Base-by-base conservation (phyloP, 2,329 filamentous ascomycete species). In the Fusarium zealandicum region DNA sequence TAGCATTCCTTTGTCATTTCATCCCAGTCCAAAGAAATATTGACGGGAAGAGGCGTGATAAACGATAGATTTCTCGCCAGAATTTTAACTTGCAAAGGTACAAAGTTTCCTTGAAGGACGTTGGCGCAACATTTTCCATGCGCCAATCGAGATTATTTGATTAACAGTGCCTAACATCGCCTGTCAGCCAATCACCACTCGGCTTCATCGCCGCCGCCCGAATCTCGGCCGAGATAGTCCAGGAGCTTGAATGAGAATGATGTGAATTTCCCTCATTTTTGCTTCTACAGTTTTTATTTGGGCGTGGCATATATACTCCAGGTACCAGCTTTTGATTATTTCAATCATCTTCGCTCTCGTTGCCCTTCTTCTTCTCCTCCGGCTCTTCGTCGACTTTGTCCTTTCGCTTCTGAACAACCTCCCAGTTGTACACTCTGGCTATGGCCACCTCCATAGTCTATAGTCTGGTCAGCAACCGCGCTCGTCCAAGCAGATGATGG, bases 351-450 rank as follows among this genome's bases (percentile, higher is more conserved):
- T 72, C 70, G 27, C 71, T 69, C 28, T 74, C 76, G 57, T 78
- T 76, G 37, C 69, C 69, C 40, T 75, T 74, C 54, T 75, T 70
- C 41, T 73, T 70, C 36, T 71, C 72, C 53, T 76, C 74, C n/a
- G n/a, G n/a, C 44, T 79, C 86, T 59, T 86, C 83, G 32, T 89
- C 87, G 4, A 77, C 80, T 74, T 92, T 95, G 57, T 96, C 92
- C 80, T 96, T 97, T 66, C 95, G 83, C 76, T 96, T 91, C 79
- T 96, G 90, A 36, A 93, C 91, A 5, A 99, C 92, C 70, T 99
- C 95, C 93, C 95, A 98, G 75, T 99, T 99, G 76, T 99, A 98
- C n/a, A 99, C 93, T 61, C 95, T 84, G 17, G 95, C 95, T 33
- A 93, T 92, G 4, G 95, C 95, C 28, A 99, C 95, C 75, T 99